A percentile compares a stretch with the other conserved stretches of the same genome.
These are phyloP conservation scores for Amanita muscaria DNA, from an alignment of 768 basidiomycete genomes.

Conservation along the genomic window DNA sequence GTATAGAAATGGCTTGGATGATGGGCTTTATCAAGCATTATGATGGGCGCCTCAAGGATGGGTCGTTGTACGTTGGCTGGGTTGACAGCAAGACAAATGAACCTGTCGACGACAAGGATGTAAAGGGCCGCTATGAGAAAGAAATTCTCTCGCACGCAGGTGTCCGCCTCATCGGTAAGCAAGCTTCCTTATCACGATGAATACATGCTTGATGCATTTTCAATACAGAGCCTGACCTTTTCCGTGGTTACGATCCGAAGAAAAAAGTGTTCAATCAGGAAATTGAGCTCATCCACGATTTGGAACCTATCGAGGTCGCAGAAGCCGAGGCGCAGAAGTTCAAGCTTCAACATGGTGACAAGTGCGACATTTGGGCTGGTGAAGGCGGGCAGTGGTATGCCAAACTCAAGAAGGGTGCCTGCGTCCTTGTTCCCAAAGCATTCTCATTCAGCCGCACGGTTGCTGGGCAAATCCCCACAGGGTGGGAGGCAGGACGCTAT, in stretches of 20 bases:
- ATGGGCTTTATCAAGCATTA: slow-evolving; percentile 99
- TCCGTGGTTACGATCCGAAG: slow-evolving; percentile 96
- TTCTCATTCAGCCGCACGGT: slow-evolving; percentile 92
- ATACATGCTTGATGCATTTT: slow-evolving; percentile 8
- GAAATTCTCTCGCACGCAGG: slow-evolving; percentile 88
- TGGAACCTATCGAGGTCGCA: slow-evolving; percentile 92
- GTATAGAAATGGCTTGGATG: slow-evolving; percentile 99
- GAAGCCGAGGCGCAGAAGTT: slow-evolving; percentile 89
- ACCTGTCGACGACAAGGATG: slow-evolving; percentile 97
- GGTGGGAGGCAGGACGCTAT: slow-evolving; percentile 94
- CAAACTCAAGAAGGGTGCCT: slow-evolving; percentile 97
- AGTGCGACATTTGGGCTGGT: slow-evolving; percentile 90
- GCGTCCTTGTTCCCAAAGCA: slow-evolving; percentile 88
- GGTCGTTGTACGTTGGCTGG: slow-evolving; percentile 94
- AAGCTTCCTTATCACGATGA: neutral
- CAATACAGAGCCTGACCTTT: slow-evolving; percentile 82
- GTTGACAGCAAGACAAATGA: slow-evolving; percentile 90
- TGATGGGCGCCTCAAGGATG: slow-evolving; percentile 91
- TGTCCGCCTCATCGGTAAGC: slow-evolving; percentile 85
- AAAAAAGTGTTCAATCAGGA: slow-evolving; percentile 98
- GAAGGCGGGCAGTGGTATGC: slow-evolving; percentile 95
- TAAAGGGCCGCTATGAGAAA: slow-evolving; percentile 88
- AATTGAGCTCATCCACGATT: slow-evolving; percentile 90
- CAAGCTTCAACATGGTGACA: slow-evolving; percentile 94
- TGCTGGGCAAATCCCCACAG: slow-evolving; percentile 93